Conservation (phyloP, 768 basidiomycete genomes). For the Mycena galopus region DNA sequence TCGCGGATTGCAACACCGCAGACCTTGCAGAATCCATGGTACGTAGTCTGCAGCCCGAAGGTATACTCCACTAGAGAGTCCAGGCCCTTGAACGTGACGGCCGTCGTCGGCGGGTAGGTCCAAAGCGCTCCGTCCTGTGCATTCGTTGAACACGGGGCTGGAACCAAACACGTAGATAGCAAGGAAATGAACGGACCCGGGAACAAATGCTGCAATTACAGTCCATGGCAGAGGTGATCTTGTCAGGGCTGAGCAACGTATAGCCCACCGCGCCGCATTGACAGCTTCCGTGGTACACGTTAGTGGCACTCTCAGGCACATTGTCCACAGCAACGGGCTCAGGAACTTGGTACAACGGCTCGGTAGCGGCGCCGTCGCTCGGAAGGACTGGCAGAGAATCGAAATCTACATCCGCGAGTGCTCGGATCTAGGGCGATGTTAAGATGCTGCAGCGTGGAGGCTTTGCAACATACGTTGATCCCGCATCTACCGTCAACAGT, state of each 20-base stretch:
- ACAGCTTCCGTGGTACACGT: constrained; percentile 27
- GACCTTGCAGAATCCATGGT: constrained; percentile 19
- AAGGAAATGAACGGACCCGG: constrained; percentile 1
- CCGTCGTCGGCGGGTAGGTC: constrained; percentile 4
- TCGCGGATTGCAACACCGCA: constrained; percentile 21
- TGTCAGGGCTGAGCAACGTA: background rate
- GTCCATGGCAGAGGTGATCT: background rate
- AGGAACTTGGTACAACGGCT: constrained; percentile 13
- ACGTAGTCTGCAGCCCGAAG: background rate
- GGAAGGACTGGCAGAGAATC: background rate
- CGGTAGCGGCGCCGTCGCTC: background rate
- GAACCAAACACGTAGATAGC: too few relatives aligned
- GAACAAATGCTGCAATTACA: constrained; percentile 36
- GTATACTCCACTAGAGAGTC: constrained; percentile 23
- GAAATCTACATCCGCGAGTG: constrained; percentile 7
- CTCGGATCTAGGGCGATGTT: constrained; percentile 10
- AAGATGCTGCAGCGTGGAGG: background rate
- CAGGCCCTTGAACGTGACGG: constrained; percentile 4
- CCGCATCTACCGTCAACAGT: background rate
- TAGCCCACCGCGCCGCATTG: constrained; percentile 34
- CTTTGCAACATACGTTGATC: constrained; percentile 9
- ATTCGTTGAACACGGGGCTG: background rate
- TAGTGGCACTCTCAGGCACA: constrained; percentile 10
- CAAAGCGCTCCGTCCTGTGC: constrained; percentile 21
- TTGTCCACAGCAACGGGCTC: background rate